Evolutionary conservation across 345 rosid genomes (phyloP).

Genomic region (Nasturtium officinale): DNA sequence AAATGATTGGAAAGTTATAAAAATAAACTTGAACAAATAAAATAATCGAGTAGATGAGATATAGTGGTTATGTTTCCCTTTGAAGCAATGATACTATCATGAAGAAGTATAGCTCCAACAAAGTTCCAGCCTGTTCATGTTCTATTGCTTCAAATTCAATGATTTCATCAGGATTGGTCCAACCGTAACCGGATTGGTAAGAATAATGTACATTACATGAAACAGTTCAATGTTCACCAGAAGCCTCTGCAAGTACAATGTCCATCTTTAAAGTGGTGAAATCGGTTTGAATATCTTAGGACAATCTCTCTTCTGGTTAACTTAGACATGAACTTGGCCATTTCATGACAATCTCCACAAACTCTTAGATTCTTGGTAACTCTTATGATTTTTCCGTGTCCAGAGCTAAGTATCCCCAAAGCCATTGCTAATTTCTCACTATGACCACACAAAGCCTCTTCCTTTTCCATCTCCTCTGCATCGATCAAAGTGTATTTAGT

Average conservation of each 20-base stretch:
- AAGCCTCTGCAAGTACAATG: constrained; percentile 76
- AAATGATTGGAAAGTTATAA: constrained; percentile 26
- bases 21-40: constrained; percentile 3
- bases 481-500: constrained; percentile 61
- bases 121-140: constrained; percentile 39
- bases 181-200: constrained; percentile 6
- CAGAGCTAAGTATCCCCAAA: constrained; percentile 57
- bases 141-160: constrained; percentile 20
- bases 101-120: constrained; percentile 10
- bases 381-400: constrained; percentile 57
- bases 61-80: constrained; percentile 27
- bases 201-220: background rate
- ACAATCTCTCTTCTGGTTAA: constrained; percentile 59
- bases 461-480: constrained; percentile 68
- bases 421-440: constrained; percentile 77
- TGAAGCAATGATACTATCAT: constrained; percentile 44
- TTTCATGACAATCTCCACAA: constrained; percentile 75
- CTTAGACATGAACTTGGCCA: constrained; percentile 72
- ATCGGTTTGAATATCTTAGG: constrained; percentile 69
- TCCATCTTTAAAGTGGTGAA: constrained; percentile 69
- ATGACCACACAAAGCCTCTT: constrained; percentile 70
- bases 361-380: constrained; percentile 71
- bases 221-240: constrained; percentile 51
- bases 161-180: background rate
- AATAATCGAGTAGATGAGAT: background rate